Base-by-base conservation (phyloP, 257 asterid genomes). In the Fraxinus quadrangulata region DNA sequence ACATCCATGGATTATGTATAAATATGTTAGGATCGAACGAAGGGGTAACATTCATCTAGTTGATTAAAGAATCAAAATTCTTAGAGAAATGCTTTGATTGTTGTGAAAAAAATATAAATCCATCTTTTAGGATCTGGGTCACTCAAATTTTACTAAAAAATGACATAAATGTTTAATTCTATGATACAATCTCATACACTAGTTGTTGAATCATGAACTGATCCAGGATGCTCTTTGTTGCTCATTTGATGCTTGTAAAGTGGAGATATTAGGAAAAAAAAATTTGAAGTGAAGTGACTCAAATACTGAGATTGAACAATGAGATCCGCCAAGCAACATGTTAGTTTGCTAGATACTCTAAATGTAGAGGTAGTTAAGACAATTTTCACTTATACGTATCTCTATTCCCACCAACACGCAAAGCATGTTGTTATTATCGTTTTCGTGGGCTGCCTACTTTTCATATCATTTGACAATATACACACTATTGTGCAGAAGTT, bases 341-440 rank as follows among this genome's bases (percentile, higher is more conserved):
- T 78, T 70, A 0, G 1, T 36, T 83, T 95, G 73, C 82, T 90
- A 69, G 97, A 95, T 77, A 89, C 92, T 54, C 84, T 93, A 17
- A 95, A 89, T 76, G 92, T 96, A 96, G 96, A 93, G 86, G 89
- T 84, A 78, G 3, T 30, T 30, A 0, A 1, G 96, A 96, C 99
- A 33, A 96, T 96, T 75, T 86, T 96, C 84, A 92, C 99, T 9
- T 92, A 91, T 82, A 88, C 96, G 16, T 92, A 91, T 77, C 98
- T 98, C 11, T 96, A 96, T 73, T 98, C 99, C 0, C 99, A 96
- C 16, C 94, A 96, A 86, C 99, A 96, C 82, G 92, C 99, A 0
- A 88, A 96, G 71, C 98, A 96, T 88, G 97, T 95, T 9, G 90
- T 92, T 39, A 92, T 93, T 77, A 97, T 97, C 61, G 97, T 96